Evolutionary conservation across 257 asterid species (phyloP), one percentile per base, ranked within the genome.

Genomic region (Solanum commersonii): DNA sequence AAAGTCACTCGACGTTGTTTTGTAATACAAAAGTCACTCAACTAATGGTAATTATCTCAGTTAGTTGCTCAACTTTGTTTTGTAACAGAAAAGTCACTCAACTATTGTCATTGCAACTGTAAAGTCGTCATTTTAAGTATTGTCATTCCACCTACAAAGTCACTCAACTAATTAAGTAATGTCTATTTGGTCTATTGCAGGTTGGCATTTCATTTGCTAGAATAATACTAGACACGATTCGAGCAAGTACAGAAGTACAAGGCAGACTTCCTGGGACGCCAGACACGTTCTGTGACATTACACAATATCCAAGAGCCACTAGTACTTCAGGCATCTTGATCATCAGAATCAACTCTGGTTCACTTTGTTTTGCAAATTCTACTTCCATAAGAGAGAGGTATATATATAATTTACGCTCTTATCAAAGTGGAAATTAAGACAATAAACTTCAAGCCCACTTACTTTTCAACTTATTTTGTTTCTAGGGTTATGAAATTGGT

Each of bases 281-380:
- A 18, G 94, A 91, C 11, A 90, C 89, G 65, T 95, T 93, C 70
- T 91, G 98, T 91, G 90, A 91, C 77, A 67, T 90, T 5, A 60
- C 79, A 68, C 96, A 95, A 74, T 95, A 89, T 85, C 98, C 98
- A 0, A 49, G 87, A 67, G 95, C 96, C 16, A 74, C 91, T 27
- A 12, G n/a, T 40, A 90, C 89, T 67, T 86, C 96, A 9, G 98
- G 96, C 84, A 88, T 94, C 81, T 88, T 90, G 52, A 87, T 92
- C 2, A 86, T 93, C 56, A 94, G 96, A 35, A 88, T 95, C 34
- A 93, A 92, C 90, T 93, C 96, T 15, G 92, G 91, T 8, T 93
- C 96, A 1, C 90, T 95, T 15, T 94, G 98, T 89, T 95, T 71
- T 31, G 98, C 98, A 40, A 95, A 95, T 89, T 91, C 98, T 60